Evolutionary conservation across 1,139 yeast genomes (phyloP).

Genomic region (Sugiyamaella sp.): DNA sequence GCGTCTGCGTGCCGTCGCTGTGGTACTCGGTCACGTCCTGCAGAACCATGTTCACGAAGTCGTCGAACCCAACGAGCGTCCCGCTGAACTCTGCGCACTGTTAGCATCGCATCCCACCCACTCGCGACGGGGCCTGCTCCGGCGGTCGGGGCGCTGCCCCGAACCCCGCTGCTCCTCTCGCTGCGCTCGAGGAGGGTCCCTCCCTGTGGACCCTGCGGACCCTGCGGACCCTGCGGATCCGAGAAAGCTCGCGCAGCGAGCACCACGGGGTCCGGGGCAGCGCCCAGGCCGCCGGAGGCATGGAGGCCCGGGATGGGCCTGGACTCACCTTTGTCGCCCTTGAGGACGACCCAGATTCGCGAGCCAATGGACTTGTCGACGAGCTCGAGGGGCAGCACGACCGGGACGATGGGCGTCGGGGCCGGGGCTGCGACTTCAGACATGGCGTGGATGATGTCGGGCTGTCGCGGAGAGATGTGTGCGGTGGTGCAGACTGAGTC

Average conservation of each 20-base stretch:
- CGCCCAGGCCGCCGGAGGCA: not conserved
- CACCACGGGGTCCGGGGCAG: too few species aligned
- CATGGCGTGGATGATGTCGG: constrained; percentile 1
- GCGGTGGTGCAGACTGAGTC: too few species aligned
- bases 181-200: too few species aligned
- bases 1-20: constrained; percentile 47
- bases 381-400: constrained; percentile 73
- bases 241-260: too few species aligned
- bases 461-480: too few species aligned
- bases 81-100: constrained; percentile 70
- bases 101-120: not conserved
- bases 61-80: constrained; percentile 88
- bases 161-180: not conserved
- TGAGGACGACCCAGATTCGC: constrained; percentile 74
- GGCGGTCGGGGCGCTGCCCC: not conserved
- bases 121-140: not conserved
- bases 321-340: constrained; percentile 52
- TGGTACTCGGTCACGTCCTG: constrained; percentile 74
- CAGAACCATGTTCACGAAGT: constrained; percentile 89
- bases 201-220: too few species aligned
- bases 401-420: constrained; percentile 22
- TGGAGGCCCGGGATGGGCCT: not conserved
- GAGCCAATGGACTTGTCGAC: constrained; percentile 88
- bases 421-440: constrained; percentile 9
- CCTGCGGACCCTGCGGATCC: too few species aligned